Evolutionary conservation across 208 protist genomes (phyloP), one percentile per base, ranked within the genome.

Genomic region (Crithidia brevicula): DNA sequence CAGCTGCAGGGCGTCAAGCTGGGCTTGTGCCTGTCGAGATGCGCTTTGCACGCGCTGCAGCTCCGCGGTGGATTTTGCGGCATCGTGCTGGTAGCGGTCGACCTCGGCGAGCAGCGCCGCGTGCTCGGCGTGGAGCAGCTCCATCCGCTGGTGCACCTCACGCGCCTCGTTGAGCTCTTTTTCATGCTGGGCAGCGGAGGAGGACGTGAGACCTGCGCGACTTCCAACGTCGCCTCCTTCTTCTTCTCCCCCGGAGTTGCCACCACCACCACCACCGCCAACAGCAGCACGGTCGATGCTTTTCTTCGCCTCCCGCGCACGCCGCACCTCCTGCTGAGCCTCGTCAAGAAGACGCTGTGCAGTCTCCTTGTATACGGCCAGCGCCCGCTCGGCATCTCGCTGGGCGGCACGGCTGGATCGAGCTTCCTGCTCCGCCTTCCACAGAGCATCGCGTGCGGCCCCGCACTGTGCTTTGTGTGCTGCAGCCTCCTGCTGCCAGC

Each of bases 41-140:
- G 30, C 52, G 3, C 66, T 49, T 16, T 73, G 74, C 58, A 77
- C 59, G 23, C 62, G 83, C 64, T 86, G 79, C 64, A 79, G 68
- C 49, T 90, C 78, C 46, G 75, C 51, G 13, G 43, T 54, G 2
- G 74, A 58, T 16, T 68, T 74, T 11, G 73, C 75, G 13, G 67
- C 53, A 8, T 65, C 74, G 20, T 74, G 56, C 30, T 78, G 74
- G 20, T 72, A 31, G 1, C 71, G 77, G 16, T 67, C 58, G 2
- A 69, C 65, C 6, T 79, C 73, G 2, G 45, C 23, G 38, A 50
- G 46, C 22, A 77, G 59, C 0, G 58, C 47, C 8, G 72, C 58
- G 54, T 82, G 63, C 20, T 83, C 67, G 1, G 52, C 49, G 16
- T 77, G 47, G 27, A 64, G 52, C 45, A 73, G 54, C 38, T 57